phyloP scores from a whole-genome alignment of 2,329 filamentous ascomycete species.

The Fusarium avenaceum region DNA sequence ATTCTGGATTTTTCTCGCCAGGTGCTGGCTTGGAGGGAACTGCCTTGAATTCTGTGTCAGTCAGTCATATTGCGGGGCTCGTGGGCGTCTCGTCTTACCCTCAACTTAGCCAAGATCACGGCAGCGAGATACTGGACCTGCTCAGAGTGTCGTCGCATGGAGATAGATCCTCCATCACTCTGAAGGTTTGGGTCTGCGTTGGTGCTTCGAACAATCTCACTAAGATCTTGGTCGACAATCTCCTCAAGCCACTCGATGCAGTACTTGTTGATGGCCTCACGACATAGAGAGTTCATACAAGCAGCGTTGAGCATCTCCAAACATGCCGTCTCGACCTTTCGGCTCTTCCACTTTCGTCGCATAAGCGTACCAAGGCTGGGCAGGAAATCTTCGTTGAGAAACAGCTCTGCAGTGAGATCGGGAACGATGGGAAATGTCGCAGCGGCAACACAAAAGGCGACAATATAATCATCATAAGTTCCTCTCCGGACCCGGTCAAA shows the following conservation, averaged over 20 bases:
- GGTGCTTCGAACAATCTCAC: constrained; percentile 64
- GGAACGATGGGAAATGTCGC: constrained; percentile 89
- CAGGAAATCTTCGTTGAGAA: constrained; percentile 90
- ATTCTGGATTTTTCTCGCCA: constrained; percentile 61
- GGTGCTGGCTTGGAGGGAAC: constrained; percentile 61
- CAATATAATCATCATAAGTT: constrained; percentile 88
- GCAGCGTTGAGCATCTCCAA: constrained; percentile 92
- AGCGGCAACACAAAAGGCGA: constrained; percentile 93
- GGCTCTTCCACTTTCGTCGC: constrained; percentile 83
- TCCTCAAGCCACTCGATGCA: constrained; percentile 90
- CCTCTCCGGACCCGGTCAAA: constrained; percentile 77
- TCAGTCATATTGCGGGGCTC: constrained; percentile 56
- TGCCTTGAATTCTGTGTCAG: constrained; percentile 67
- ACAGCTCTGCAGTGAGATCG: constrained; percentile 79
- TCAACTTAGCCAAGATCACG: constrained; percentile 80
- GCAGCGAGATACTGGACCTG: constrained; percentile 76
- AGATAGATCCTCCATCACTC: constrained; percentile 70
- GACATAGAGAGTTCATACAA: constrained; percentile 85
- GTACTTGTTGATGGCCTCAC: constrained; percentile 86
- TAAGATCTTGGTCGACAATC: constrained; percentile 79
- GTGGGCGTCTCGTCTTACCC: constrained; percentile 57
- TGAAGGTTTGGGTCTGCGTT: constrained; percentile 69
- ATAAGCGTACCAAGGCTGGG: constrained; percentile 81
- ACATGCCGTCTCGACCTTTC: constrained; percentile 86
- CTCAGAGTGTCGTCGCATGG: constrained; percentile 71